Percentiles rank a stretch among this genome's conserved stretches.
phyloP scores from a whole-genome alignment of 805 yeast genomes.

The Scheffersomyces ergatensis region DNA sequence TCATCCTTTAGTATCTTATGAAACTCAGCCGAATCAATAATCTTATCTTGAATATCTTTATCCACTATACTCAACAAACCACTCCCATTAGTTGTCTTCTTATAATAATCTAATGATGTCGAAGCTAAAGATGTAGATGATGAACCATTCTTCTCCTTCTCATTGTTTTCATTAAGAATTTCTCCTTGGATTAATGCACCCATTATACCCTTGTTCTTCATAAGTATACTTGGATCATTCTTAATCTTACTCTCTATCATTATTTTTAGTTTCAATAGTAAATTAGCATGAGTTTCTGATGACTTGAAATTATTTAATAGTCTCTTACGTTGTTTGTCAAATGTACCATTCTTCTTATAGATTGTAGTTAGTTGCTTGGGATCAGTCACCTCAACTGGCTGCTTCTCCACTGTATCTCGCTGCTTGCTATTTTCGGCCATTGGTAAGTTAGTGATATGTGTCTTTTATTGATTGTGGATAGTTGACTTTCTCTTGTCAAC shows the following conservation, averaged over 20 bases:
- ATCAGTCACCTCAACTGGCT: slow-evolving; percentile 14
- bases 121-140: background rate
- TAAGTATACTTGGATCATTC: slow-evolving; percentile 46
- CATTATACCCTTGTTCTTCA: slow-evolving; percentile 49
- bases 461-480: no score
- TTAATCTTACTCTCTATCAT: slow-evolving; percentile 46
- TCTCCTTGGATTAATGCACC: slow-evolving; percentile 54
- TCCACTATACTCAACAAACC: slow-evolving; percentile 40
- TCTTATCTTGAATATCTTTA: slow-evolving; percentile 42
- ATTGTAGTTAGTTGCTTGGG: slow-evolving; percentile 38
- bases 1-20: slow-evolving; percentile 29
- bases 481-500: no score
- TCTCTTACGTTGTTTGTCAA: slow-evolving; percentile 43
- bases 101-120: background rate
- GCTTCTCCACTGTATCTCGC: background rate
- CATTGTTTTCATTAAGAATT: slow-evolving; percentile 30
- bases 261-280: slow-evolving; percentile 36
- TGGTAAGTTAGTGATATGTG: no score
- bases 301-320: slow-evolving; percentile 43
- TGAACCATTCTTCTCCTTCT: slow-evolving; percentile 4
- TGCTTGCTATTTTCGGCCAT: background rate
- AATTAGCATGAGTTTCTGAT: slow-evolving; percentile 38
- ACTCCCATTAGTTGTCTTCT: slow-evolving; percentile 2
- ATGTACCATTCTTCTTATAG: slow-evolving; percentile 49
- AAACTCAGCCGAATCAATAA: slow-evolving; percentile 41